Evolutionary conservation across 805 yeast species (phyloP), one percentile per base, ranked within the genome.

Genomic region (Wickerhamiella dianesei): DNA sequence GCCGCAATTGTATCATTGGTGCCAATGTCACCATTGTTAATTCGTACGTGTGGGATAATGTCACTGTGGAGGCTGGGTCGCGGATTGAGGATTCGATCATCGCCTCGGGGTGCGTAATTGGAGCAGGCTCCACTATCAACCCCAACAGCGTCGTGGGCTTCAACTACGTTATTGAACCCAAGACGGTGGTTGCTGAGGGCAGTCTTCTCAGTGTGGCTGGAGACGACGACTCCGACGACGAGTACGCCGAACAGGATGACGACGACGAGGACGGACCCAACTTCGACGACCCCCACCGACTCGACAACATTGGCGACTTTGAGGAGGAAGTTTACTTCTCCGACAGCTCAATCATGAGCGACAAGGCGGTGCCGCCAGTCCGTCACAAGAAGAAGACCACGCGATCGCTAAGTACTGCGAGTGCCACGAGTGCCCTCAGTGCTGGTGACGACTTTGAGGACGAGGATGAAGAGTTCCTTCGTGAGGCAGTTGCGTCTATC

Each of bases 401-500:
- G 37, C 50, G 56, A 18, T 49, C 55, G 48, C 43, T 53, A 36
- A 47, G 58, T 25, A 40, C 56, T 18, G 48, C 51, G 48, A 50
- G 58, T 20, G 36, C 56, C 29, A 50, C 55, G 37, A 58, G 63
- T 16, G 55, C 64, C 2, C 54, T 64, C 9, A 68, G 66, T 39
- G 81, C 80, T 3, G 71, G 70, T 43, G 69, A 76, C 0, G 79
- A 70, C 17, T 60, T 55, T 42, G 75, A 69, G 36, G 77, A 71
- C 44, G 79, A 73, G 44, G 85, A 78, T 47, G 95, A 84, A 62
- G 85, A 82, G 60, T 89, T 89, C 64, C 74, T 75, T 54, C 74
- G 72, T 48, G 98, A 92, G 69, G 98, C 96, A n/a, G 70, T 82
- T 49, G 96, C 94, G 9, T 86, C 96, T 0, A 83, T 92, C 29